Base-by-base conservation (phyloP, 495 filamentous ascomycete species). In the Annulohypoxylon bovei region DNA sequence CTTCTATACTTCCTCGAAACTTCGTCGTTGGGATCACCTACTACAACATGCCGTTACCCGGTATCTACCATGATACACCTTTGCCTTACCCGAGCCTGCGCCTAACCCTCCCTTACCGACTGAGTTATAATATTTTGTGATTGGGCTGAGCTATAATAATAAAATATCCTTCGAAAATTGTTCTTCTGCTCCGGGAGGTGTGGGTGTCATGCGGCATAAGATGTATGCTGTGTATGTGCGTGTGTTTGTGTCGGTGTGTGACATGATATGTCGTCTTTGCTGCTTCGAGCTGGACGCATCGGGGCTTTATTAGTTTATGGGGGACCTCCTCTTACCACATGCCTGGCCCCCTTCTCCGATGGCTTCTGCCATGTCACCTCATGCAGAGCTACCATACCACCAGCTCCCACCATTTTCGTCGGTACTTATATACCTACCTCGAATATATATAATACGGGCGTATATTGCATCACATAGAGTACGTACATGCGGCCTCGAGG, bases 241-340 rank as follows among this genome's bases (percentile, higher is more conserved):
- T 44, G 32, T 55, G 33, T 56, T 47, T 39, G 44, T 39, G 52
- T 63, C 35, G 57, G 63, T 63, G 63, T 72, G 68, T 37, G 57
- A 71, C 62, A 42, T 47, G 52, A 50, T 42, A 67, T 49, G 59
- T 59, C 46, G 37, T 27, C 40, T 56, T 60, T 60, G 30, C 69
- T 60, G 12, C 47, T 72, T 72, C 50, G 58, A 72, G 69, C 69
- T 39, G 39, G 22, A 40, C 69, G 69, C 69, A 72, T 72, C 69
- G 69, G 69, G 69, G 58, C 63, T 72, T 72, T 72, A 44, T 54
- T 64, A 67, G 69, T 72, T 71, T 67, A 46, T 39, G 58, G 58
- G 33, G 22, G 32, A 20, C 12, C 11, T 25, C 27, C 27, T 59
- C n/a, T 25, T 67, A 27, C 63, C 62, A 67, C 65, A 57, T 25